Conservation (phyloP, 331 rosid species). For the Quercus phellos region DNA sequence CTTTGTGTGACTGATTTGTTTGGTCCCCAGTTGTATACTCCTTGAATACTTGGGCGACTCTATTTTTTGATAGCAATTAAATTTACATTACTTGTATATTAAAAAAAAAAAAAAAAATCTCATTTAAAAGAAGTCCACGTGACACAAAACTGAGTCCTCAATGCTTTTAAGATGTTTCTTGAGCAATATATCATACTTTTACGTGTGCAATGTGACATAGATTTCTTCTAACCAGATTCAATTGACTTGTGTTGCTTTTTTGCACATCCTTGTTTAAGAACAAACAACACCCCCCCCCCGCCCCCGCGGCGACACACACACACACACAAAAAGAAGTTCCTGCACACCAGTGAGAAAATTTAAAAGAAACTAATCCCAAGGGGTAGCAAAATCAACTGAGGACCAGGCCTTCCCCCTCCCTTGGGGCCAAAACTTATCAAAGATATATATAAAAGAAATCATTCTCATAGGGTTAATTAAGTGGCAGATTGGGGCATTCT, state of each 20-base stretch:
- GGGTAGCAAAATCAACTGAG: too few relatives aligned
- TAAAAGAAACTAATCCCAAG: not conserved
- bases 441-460: not conserved
- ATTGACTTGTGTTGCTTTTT: not conserved
- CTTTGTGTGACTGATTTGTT: too few relatives aligned
- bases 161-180: not conserved
- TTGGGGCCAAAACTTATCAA: too few relatives aligned
- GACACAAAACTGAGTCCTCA: not conserved
- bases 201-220: not conserved
- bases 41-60: too few relatives aligned
- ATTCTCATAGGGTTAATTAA: not conserved
- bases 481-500: not conserved
- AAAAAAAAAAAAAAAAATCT: too few relatives aligned
- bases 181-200: not conserved
- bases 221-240: not conserved
- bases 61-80: too few relatives aligned
- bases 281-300: not conserved
- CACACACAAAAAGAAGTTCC: not conserved
- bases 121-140: not conserved
- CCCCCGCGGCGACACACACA: too few relatives aligned
- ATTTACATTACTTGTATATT: too few relatives aligned
- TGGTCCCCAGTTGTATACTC: too few relatives aligned
- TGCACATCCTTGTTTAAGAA: not conserved
- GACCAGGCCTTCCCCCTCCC: too few relatives aligned
- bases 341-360: not conserved